Evolutionary conservation across 163 green algal species (phyloP), one percentile per base, ranked within the genome.

Genomic region (Scenedesmus sp.): DNA sequence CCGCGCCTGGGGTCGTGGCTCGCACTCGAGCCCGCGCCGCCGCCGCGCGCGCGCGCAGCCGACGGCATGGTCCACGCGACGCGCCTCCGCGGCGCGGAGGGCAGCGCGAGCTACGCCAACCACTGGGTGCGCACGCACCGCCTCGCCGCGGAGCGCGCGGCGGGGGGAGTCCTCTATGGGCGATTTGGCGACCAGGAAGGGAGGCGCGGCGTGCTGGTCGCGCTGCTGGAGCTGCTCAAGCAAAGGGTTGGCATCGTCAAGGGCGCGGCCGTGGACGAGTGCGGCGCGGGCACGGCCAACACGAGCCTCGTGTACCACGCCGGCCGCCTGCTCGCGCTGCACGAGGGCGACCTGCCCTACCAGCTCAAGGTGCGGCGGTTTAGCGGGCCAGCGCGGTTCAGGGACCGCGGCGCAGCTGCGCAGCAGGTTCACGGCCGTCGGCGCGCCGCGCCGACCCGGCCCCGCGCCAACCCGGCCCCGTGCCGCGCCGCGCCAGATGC

Each of bases 271-370:
- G 22, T 77, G 2, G 3, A 22, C 3, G 10, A 64, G 29, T 15
- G 57, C 11, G 92, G 91, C 36, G 31, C 31, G 0, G 89, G 90
- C 31, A 92, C 89, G 4, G 93, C 82, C 60, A 98, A 98, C 87
- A 98, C 93, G 0, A 82, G 86, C 11, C 65, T 98, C n/a, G 87
- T 89, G 24, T 93, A 82, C 70, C 93, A 97, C 66, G 91, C 88
- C 18, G 83, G 87, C 1, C 85, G 86, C 45, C 74, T 97, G 71
- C 85, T 98, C 69, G 87, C 93, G 3, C 86, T 97, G 54, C 82
- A 96, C 62, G 94, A 98, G 84, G 92, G 86, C 4, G 91, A 95
- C 77, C 71, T 93, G 74, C 92, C 93, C 24, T 94, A 94, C 62
- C 71, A 70, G n/a, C 62, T 91, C 24, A 3, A 36, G 5, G 24